Evolutionary conservation across 208 protist genomes (phyloP).

Genomic region (Leishmania mexicana): DNA sequence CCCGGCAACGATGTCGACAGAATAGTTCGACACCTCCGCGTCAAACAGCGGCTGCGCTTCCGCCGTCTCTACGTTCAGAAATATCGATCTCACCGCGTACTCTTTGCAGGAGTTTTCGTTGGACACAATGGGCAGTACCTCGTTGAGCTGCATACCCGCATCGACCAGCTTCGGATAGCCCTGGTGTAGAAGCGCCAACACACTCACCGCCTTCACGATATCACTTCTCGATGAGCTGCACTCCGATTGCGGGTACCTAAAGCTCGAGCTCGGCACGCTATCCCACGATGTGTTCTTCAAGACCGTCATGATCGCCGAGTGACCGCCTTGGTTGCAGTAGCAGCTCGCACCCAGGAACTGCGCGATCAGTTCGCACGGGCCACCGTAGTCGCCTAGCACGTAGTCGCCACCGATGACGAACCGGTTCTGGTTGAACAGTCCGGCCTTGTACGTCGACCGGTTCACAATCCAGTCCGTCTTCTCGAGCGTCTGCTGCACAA

Average conservation of each 20-base stretch:
- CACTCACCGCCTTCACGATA: background rate
- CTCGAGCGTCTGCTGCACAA: constrained; percentile 27
- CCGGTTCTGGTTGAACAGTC: constrained; percentile 51
- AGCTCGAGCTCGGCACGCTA: background rate
- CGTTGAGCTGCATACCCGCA: background rate
- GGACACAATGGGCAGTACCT: background rate
- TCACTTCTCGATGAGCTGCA: constrained; percentile 3
- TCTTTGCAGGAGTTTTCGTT: background rate
- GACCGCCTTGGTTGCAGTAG: constrained; percentile 41
- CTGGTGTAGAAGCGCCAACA: background rate
- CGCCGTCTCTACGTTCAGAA: background rate
- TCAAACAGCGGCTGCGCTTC: constrained; percentile 5
- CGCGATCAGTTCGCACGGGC: constrained; percentile 14
- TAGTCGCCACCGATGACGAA: constrained; percentile 54
- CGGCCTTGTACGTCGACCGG: constrained; percentile 24
- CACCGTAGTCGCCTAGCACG: constrained; percentile 63
- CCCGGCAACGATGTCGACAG: constrained; percentile 15
- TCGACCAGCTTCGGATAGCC: background rate
- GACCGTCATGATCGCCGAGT: constrained; percentile 8
- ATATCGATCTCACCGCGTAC: background rate
- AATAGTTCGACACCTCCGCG: constrained; percentile 11
- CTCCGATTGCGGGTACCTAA: constrained; percentile 6
- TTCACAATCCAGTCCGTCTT: constrained; percentile 13
- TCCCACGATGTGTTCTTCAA: background rate
- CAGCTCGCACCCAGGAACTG: constrained; percentile 33